Percentiles rank a stretch among this genome's conserved stretches.
Conservation (phyloP, 805 yeast genomes). For the Ogataea minuta region DNA sequence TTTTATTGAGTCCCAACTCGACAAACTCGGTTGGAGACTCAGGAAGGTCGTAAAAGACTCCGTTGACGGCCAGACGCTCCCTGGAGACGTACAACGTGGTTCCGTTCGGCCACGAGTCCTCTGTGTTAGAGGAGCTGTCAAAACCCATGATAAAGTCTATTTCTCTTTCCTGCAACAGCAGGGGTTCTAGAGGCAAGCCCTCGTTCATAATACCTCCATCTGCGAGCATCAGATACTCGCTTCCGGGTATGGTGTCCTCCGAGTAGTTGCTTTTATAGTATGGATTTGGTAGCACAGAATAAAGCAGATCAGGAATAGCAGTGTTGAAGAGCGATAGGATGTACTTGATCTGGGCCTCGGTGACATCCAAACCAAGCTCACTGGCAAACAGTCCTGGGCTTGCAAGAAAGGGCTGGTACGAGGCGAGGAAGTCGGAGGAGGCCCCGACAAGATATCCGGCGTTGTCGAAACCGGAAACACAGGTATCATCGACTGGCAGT, state of each 20-base stretch:
- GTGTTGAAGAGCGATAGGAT: constrained; percentile 39
- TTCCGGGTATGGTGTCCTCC: constrained; percentile 24
- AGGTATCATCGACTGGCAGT: constrained; percentile 40
- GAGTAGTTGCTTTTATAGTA: constrained; percentile 35
- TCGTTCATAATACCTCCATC: constrained; percentile 42
- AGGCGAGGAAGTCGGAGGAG: constrained; percentile 63
- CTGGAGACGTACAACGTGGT: constrained; percentile 50
- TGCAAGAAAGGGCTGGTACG: constrained; percentile 14
- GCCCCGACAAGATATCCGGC: constrained; percentile 77
- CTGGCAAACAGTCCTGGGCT: constrained; percentile 6
- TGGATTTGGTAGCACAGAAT: constrained; percentile 44
- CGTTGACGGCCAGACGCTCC: constrained; percentile 46
- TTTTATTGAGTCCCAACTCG: constrained; percentile 52
- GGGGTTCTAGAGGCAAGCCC: constrained; percentile 62
- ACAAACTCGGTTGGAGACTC: constrained; percentile 52
- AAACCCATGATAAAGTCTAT: constrained; percentile 63
- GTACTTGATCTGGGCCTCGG: constrained; percentile 13
- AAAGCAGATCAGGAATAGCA: constrained; percentile 43
- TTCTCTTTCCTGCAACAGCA: constrained; percentile 55
- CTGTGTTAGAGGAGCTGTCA: constrained; percentile 64
- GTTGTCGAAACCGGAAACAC: constrained; percentile 70
- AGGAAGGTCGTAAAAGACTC: constrained; percentile 74
- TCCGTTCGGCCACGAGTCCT: constrained; percentile 63
- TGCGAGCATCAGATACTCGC: constrained; percentile 21
- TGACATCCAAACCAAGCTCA: constrained; percentile 20